Base-by-base conservation (phyloP, 345 rosid species). In the Aethionema arabicum region DNA sequence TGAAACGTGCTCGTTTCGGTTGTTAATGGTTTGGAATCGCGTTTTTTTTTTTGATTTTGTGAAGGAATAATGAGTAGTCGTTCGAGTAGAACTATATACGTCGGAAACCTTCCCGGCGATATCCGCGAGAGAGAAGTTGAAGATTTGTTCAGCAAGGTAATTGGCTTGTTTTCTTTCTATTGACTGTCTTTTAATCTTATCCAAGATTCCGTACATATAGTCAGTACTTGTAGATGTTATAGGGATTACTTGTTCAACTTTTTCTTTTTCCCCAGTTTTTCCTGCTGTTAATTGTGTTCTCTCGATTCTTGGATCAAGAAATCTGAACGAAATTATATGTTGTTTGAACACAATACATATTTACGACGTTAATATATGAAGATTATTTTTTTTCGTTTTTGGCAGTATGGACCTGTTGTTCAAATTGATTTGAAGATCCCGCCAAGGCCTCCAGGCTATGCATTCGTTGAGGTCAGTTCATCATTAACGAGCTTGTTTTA, bases 401-500 rank as follows among this genome's bases (percentile, higher is more conserved):
- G 75, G 80, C 79, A 90, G 99, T 93, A 93, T 79, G 99, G 99
- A 44, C 87, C 90, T 31, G 78, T 93, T 61, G 84, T 77, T 31
- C 88, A 87, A 68, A 86, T 95, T 41, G 99, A 90, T 53, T 75
- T 95, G 83, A 95, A 95, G 78, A 76, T 90, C 68, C 99, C 99
- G 38, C 99, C 97, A 37, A 84, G 99, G 74, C 97, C 99, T 50
- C 99, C 97, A n/a, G 97, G 97, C 70, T 95, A 95, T 85, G 97
- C 97, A 12, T 95, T 95, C 65, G 95, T 95, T 12, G 99, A 95
- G 92, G 99, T 83, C 47, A 67, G 80, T 67, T 54, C 21, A 0
- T 46, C 36, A 7, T 36, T 11, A 36, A 31, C 31, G 11, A 1
- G 0, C 52, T 33, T 61, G 27, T 30, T 56, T 29, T 21, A 7